These are phyloP conservation scores for Miscanthus lutarioriparius DNA, from an alignment of 176 grass and related monocot genomes.

Conservation along the genomic window DNA sequence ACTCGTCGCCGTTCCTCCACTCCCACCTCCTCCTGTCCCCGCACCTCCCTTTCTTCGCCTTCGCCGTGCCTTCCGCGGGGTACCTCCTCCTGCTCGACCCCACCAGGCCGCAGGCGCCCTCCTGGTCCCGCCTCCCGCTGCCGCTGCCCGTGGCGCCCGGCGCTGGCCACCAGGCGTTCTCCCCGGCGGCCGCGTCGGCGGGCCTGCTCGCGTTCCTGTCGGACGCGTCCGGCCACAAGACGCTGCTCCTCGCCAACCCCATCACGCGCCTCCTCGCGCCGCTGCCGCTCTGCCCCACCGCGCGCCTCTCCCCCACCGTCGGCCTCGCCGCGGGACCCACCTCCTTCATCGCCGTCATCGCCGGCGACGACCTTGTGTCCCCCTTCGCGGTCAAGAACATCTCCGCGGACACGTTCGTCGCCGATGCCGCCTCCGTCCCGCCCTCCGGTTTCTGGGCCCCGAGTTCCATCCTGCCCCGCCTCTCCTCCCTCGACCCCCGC, in stretches of 20 bases:
- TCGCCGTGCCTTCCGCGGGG: slow-evolving; percentile 42
- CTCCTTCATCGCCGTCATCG: slow-evolving; percentile 68
- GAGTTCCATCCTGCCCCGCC: slow-evolving; percentile 64
- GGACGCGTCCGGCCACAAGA: slow-evolving; percentile 66
- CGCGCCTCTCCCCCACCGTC: slow-evolving; percentile 75
- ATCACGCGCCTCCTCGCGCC: slow-evolving; percentile 73
- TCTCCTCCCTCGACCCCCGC: slow-evolving; percentile 77
- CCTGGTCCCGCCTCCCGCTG: slow-evolving; percentile 69
- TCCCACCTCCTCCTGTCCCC: slow-evolving; percentile 85
- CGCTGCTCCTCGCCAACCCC: slow-evolving; percentile 75
- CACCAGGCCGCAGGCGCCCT: neutral
- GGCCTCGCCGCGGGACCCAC: slow-evolving; percentile 70
- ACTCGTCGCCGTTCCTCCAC: slow-evolving; percentile 84
- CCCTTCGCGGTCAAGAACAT: slow-evolving; percentile 98
- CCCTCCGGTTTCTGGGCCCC: slow-evolving; percentile 68
- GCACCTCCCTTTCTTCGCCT: slow-evolving; percentile 75
- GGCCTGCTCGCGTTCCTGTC: slow-evolving; percentile 85
- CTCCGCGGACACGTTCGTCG: slow-evolving; percentile 78
- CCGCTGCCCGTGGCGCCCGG: slow-evolving; percentile 5
- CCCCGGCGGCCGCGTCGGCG: slow-evolving; percentile 65
- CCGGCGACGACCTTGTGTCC: slow-evolving; percentile 85
- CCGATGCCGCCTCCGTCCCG: slow-evolving; percentile 61
- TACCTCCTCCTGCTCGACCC: slow-evolving; percentile 66
- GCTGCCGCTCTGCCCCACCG: slow-evolving; percentile 61
- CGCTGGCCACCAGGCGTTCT: slow-evolving; percentile 22